Percentiles rank a stretch among this genome's conserved stretches.
Evolutionary conservation across 129 eudicot genomes (phyloP).

Genomic region (Helianthus tuberosus): DNA sequence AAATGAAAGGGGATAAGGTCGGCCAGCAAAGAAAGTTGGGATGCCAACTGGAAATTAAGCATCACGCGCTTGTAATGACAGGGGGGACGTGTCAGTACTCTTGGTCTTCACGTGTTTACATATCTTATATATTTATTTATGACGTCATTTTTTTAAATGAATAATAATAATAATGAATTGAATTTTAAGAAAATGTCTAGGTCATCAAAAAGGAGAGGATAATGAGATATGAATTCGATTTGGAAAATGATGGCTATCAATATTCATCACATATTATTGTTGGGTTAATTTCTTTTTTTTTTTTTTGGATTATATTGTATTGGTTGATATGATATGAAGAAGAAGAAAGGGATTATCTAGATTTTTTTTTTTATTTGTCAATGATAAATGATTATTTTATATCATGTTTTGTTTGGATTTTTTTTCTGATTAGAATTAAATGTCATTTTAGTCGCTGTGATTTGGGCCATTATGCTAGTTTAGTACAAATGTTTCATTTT

Average conservation of each 20-base stretch:
- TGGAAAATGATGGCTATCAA: constrained; percentile 27
- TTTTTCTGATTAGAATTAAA: too few relatives aligned
- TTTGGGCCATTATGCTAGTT: too few relatives aligned
- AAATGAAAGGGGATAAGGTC: constrained; percentile 59
- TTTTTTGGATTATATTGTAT: not conserved
- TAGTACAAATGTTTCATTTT: too few relatives aligned
- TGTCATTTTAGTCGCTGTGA: too few relatives aligned
- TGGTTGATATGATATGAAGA: not conserved
- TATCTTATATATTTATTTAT: not conserved
- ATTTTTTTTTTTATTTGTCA: too few relatives aligned
- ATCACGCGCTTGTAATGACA: constrained; percentile 54
- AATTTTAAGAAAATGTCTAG: constrained; percentile 24
- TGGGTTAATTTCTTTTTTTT: not conserved
- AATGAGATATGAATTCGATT: constrained; percentile 25
- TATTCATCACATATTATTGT: constrained; percentile 21
- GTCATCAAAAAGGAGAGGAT: constrained; percentile 35
- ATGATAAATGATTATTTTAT: not conserved
- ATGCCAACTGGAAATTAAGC: constrained; percentile 61
- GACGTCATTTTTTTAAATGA: not conserved
- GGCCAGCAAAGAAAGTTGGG: constrained; percentile 57
- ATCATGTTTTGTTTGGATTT: not conserved
- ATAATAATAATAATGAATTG: not conserved
- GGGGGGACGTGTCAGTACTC: constrained; percentile 42
- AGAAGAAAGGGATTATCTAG: too few relatives aligned
- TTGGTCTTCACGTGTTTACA: constrained; percentile 35